A percentile compares a stretch with the other conserved stretches of the same genome.
Evolutionary conservation across 1,284 basidiomycete species (phyloP).

Genomic region (Puccinia novopanici): DNA sequence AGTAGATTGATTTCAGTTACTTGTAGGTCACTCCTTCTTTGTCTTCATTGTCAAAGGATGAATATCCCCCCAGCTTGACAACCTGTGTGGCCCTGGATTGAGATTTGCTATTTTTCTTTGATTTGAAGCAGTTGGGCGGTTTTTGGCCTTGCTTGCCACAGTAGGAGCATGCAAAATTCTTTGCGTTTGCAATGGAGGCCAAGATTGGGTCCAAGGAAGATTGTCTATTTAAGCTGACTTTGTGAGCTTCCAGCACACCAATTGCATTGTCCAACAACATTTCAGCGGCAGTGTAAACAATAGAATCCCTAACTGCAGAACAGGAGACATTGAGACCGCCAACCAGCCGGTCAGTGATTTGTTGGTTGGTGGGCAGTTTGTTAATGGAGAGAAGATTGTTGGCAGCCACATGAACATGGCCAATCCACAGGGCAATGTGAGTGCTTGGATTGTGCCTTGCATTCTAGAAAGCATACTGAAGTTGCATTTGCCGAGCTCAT

Average conservation of each 20-base stretch:
- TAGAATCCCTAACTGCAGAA: conserved; percentile 2
- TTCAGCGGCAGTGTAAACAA: neutral
- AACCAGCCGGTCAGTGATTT: too few relatives aligned
- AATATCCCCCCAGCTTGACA: too few relatives aligned
- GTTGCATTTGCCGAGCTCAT: neutral
- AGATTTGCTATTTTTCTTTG: too few relatives aligned
- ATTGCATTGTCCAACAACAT: neutral
- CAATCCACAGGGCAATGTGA: conserved; percentile 2
- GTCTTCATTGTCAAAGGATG: too few relatives aligned
- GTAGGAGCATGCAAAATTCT: neutral
- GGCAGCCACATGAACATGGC: neutral
- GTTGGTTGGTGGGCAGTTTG: neutral
- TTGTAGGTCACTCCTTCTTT: too few relatives aligned
- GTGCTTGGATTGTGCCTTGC: neutral
- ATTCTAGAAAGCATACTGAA: too few relatives aligned
- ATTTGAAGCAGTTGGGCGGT: neutral
- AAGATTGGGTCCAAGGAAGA: neutral
- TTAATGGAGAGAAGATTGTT: neutral
- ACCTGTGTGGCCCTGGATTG: too few relatives aligned
- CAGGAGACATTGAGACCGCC: too few relatives aligned
- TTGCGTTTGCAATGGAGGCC: neutral
- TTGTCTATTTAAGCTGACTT: neutral
- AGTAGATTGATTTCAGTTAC: too few relatives aligned
- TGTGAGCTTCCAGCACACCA: neutral
- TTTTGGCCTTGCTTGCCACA: neutral